Evolutionary conservation across 1,284 basidiomycete genomes (phyloP), one percentile per base, ranked within the genome.

Genomic region (Agaricales sp.): DNA sequence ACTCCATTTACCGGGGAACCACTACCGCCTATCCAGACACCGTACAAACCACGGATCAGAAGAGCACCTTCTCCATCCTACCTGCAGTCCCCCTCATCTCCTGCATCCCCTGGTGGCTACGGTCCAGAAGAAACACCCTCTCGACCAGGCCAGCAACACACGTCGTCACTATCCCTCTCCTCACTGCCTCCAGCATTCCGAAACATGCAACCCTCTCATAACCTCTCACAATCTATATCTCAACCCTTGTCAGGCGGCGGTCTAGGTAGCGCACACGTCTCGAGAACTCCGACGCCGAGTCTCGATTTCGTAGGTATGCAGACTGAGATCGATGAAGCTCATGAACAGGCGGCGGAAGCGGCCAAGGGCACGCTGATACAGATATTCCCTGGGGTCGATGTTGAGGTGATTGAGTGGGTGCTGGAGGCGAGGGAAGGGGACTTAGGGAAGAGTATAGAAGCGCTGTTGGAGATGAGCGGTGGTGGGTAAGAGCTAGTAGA

Each of bases 391-490:
- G 65, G 64, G 3, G 71, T 87, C 55, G 92, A 94, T 59, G 62
- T 65, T 47, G 92, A 93, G 63, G 77, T 95, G 26, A 73, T 91
- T 45, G 87, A 92, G 55, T 84, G 79, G 74, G 90, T 96, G 26
- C 66, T 96, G 50, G 86, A 94, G 59, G 86, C 86, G 37, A 91
- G 91, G 57, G 78, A 78, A n/a, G 87, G 87, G 21, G 91, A 96
- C 67, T 61, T 95, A 51, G 92, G 90, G 49, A 78, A 78, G 71
- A 92, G 90, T 60, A 93, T 95, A 57, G 92, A 95, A 63, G 77
- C 74, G 48, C 61, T 92, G 50, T 66, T 92, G 58, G 89, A 92
- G 67, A 87, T 89, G 75, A 78, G 75, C 54, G 76, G 74, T 51
- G 75, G 72, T 35, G 30, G 30, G 30, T 18, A 35, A n/a, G 8